Percentiles rank a stretch among this genome's conserved stretches.
phyloP scores from a whole-genome alignment of 306 rosid species.

The Cucurbita moschata region DNA sequence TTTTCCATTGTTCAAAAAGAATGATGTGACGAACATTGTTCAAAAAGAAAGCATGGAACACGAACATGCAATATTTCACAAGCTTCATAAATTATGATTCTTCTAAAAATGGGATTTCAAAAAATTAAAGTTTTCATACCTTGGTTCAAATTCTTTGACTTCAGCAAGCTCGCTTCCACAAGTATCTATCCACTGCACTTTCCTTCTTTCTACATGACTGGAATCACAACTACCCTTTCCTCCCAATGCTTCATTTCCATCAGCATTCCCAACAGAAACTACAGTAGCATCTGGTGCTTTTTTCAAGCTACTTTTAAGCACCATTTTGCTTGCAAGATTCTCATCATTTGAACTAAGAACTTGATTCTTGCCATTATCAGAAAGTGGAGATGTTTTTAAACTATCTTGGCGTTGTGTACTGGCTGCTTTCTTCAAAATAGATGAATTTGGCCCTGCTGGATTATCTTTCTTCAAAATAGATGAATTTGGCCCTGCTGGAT shows the following conservation, averaged over 20 bases:
- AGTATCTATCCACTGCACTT: slow-evolving; percentile 91
- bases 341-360: slow-evolving; percentile 22
- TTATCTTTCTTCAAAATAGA: slow-evolving; percentile 81
- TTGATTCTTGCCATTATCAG: slow-evolving; percentile 40
- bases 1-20: neutral
- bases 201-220: slow-evolving; percentile 49
- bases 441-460: slow-evolving; percentile 57
- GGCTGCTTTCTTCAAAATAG: slow-evolving; percentile 81
- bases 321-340: slow-evolving; percentile 28
- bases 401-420: slow-evolving; percentile 69
- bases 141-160: slow-evolving; percentile 87
- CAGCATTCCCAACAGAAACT: slow-evolving; percentile 30
- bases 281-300: slow-evolving; percentile 26
- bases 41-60: neutral
- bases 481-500: slow-evolving; percentile 64
- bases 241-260: slow-evolving; percentile 23
- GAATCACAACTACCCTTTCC: slow-evolving; percentile 25
- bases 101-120: neutral
- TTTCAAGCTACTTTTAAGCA: slow-evolving; percentile 75
- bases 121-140: slow-evolving; percentile 21
- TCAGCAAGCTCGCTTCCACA: slow-evolving; percentile 76
- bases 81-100: neutral
- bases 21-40: neutral
- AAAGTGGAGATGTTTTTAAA: slow-evolving; percentile 34
- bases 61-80: neutral